Percentiles rank a stretch among this genome's conserved stretches.
These are phyloP conservation scores for Haplosporangium sp. DNA, from an alignment of 371 early-diverging fungal species.

Conservation along the genomic window DNA sequence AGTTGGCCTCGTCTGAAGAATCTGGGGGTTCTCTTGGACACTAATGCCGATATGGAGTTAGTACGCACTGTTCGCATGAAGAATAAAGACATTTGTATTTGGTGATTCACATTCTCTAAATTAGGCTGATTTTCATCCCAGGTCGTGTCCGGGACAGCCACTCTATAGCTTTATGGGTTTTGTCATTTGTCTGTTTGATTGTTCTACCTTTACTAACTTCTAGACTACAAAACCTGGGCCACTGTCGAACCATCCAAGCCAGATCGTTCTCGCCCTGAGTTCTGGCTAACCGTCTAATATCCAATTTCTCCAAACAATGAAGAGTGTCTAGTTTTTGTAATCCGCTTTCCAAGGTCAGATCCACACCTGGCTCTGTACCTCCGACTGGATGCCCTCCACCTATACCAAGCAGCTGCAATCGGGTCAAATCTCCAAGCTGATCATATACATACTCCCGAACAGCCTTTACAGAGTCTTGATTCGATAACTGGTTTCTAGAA, in stretches of 20 bases:
- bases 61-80: slow-evolving; percentile 6
- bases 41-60: slow-evolving; percentile 23
- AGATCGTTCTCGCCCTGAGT: slow-evolving; percentile 16
- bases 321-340: slow-evolving; percentile 12
- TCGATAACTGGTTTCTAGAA: neutral
- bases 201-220: slow-evolving; percentile 15
- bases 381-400: slow-evolving; percentile 48
- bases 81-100: slow-evolving; percentile 15
- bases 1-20: slow-evolving; percentile 23
- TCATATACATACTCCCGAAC: slow-evolving; percentile 25
- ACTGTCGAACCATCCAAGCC: slow-evolving; percentile 37
- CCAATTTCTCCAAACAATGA: slow-evolving; percentile 32
- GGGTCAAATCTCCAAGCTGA: slow-evolving; percentile 24
- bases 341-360: slow-evolving; percentile 42
- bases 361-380: slow-evolving; percentile 23
- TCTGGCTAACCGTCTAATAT: slow-evolving; percentile 20
- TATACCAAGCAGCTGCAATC: slow-evolving; percentile 31
- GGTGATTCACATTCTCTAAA: slow-evolving; percentile 18
- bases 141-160: slow-evolving; percentile 42
- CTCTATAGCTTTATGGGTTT: slow-evolving; percentile 40
- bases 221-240: slow-evolving; percentile 26
- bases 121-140: slow-evolving; percentile 32
- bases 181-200: neutral
- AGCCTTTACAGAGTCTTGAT: neutral
- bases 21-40: slow-evolving; percentile 29